A percentile compares a stretch with the other conserved stretches of the same genome.
Evolutionary conservation across 768 basidiomycete genomes (phyloP).

Genomic region (Auricularia cornea): DNA sequence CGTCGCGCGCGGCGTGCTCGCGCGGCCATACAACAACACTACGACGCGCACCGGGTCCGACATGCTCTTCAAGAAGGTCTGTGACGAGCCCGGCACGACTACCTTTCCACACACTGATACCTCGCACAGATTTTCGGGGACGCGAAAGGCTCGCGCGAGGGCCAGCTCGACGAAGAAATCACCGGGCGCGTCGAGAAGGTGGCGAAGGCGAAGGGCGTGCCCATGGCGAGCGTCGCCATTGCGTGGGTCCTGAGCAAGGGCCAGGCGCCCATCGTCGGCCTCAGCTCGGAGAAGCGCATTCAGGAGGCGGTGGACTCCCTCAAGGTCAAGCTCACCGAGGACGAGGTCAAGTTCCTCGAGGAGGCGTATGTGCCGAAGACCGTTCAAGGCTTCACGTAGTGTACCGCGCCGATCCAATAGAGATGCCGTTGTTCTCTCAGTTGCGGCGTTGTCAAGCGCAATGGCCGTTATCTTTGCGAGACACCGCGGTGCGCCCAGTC

Average conservation of each 20-base stretch:
- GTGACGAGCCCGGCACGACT: not conserved
- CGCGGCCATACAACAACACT: conserved; percentile 24
- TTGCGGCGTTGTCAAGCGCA: no score
- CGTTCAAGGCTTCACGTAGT: conserved; percentile 36
- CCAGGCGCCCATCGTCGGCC: conserved; percentile 53
- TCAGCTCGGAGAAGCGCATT: conserved; percentile 39
- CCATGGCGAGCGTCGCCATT: conserved; percentile 36
- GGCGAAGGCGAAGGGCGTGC: conserved; percentile 27
- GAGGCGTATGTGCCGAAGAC: conserved; percentile 42
- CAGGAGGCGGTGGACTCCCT: conserved; percentile 32
- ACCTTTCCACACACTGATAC: not conserved
- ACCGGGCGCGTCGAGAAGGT: conserved; percentile 34
- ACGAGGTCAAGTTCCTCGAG: conserved; percentile 51
- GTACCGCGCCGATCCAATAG: no score
- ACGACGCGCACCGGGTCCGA: conserved; percentile 29
- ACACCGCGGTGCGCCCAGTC: no score
- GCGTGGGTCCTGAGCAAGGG: conserved; percentile 32
- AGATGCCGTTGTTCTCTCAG: no score
- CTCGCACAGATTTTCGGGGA: not conserved
- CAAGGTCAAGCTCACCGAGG: conserved; percentile 38
- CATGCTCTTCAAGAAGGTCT: not conserved
- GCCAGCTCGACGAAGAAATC: conserved; percentile 9
- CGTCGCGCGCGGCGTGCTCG: conserved; percentile 29
- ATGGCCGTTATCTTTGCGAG: no score
- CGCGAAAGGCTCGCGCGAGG: not conserved